A percentile compares a stretch with the other conserved stretches of the same genome.
phyloP scores from a whole-genome alignment of 371 early-diverging fungal genomes.

The Actinomortierella ambigua region DNA sequence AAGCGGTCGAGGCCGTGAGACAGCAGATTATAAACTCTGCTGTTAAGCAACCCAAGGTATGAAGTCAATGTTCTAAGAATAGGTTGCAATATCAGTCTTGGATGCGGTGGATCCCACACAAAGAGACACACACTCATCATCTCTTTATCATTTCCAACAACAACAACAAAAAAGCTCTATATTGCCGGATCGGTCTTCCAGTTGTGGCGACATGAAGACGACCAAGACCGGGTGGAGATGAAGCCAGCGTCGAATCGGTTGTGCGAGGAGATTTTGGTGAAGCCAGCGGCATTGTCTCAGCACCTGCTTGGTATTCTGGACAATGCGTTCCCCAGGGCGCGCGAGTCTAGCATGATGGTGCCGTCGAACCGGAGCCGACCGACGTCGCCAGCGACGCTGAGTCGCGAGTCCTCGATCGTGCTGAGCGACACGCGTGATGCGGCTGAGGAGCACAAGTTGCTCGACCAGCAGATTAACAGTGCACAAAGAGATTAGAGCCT shows the following conservation, averaged over 20 bases:
- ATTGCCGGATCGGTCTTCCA: slow-evolving; percentile 44
- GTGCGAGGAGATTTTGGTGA: slow-evolving; percentile 43
- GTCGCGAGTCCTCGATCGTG: no score
- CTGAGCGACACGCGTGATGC: no score
- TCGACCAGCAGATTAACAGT: no score
- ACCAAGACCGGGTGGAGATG: slow-evolving; percentile 37
- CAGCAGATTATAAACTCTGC: slow-evolving; percentile 20
- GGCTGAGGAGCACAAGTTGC: no score
- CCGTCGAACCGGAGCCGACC: slow-evolving; percentile 27
- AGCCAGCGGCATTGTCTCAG: slow-evolving; percentile 38
- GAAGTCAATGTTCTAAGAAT: not conserved
- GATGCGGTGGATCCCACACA: no score
- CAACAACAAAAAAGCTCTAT: slow-evolving; percentile 35
- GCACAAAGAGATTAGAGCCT: no score
- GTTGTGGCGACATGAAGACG: slow-evolving; percentile 38
- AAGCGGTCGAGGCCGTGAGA: slow-evolving; percentile 29
- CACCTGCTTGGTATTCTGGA: slow-evolving; percentile 42
- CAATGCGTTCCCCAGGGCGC: slow-evolving; percentile 43
- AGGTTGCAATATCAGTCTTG: no score
- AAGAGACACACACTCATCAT: not conserved
- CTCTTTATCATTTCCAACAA: not conserved
- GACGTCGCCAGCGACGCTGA: slow-evolving; percentile 22
- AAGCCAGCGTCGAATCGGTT: slow-evolving; percentile 46
- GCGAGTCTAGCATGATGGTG: slow-evolving; percentile 45
- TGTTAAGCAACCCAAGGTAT: slow-evolving; percentile 43